phyloP scores from a whole-genome alignment of 2,329 filamentous ascomycete genomes.

The Cladosporium oxysporum region DNA sequence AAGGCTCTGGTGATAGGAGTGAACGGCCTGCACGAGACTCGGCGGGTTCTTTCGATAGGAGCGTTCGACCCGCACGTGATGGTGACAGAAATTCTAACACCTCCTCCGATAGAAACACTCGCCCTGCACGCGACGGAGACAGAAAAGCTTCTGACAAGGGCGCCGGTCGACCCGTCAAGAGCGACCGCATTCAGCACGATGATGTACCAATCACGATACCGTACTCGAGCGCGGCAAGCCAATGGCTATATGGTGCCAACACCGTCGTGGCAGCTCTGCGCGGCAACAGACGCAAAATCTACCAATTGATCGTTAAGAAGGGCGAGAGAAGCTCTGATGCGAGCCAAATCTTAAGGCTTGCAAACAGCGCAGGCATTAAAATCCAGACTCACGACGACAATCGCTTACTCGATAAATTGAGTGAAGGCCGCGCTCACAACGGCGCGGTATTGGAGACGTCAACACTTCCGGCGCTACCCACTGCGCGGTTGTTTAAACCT shows the following conservation, averaged over 20 bases:
- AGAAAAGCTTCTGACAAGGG: neutral
- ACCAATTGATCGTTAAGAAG: constrained; percentile 58
- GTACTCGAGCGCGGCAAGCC: constrained; percentile 82
- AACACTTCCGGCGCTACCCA: constrained; percentile 64
- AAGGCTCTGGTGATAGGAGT: neutral
- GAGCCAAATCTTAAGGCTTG: constrained; percentile 26
- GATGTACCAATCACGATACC: constrained; percentile 52
- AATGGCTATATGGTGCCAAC: constrained; percentile 85
- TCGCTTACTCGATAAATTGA: constrained; percentile 72
- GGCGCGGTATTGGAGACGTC: constrained; percentile 86
- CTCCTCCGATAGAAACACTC: neutral
- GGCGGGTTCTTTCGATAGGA: neutral
- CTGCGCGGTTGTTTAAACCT: constrained; percentile 35
- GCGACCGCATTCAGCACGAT: constrained; percentile 23
- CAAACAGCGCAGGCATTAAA: constrained; percentile 48
- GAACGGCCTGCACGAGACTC: neutral
- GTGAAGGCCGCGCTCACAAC: constrained; percentile 81
- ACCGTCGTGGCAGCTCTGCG: constrained; percentile 78
- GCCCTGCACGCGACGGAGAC: neutral
- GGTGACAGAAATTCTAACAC: neutral
- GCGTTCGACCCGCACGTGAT: neutral
- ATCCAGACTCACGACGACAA: constrained; percentile 60
- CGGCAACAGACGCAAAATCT: constrained; percentile 69
- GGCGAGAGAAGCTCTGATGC: neutral
- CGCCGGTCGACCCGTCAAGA: neutral